phyloP scores from a whole-genome alignment of 352 stramenopile genomes.

The Globisporangium alternatum region DNA sequence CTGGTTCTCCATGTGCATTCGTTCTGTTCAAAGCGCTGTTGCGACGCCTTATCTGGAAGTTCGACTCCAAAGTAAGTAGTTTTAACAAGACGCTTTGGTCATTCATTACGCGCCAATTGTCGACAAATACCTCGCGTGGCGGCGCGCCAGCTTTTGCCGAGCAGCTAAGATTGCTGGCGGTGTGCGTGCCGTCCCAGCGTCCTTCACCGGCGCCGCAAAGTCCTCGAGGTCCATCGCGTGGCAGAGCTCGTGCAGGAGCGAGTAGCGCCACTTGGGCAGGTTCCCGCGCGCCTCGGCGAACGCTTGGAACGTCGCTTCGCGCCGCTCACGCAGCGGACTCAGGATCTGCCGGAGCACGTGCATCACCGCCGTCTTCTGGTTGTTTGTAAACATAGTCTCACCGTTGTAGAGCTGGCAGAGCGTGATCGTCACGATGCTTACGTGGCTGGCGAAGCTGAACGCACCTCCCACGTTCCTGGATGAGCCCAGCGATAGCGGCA shows the following conservation, averaged over 20 bases:
- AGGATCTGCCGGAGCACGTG: neutral
- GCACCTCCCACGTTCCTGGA: neutral
- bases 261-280: slow-evolving; percentile 3
- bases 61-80: neutral
- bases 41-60: no score
- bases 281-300: slow-evolving; percentile 1
- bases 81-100: neutral
- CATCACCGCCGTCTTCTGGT: neutral
- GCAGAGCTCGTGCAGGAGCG: slow-evolving; percentile 10
- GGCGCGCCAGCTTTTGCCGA: no score
- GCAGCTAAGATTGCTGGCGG: no score
- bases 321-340: slow-evolving; percentile 5
- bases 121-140: no score
- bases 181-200: neutral
- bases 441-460: neutral
- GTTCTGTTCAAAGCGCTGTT: neutral
- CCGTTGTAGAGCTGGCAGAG: slow-evolving; percentile 12
- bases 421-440: neutral
- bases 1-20: neutral
- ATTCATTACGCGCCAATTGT: neutral
- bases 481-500: slow-evolving; percentile 2
- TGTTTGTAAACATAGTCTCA: slow-evolving; percentile 5
- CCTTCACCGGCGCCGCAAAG: neutral
- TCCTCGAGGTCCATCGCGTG: slow-evolving; percentile 7
- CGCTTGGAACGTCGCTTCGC: slow-evolving; percentile 1